Percentiles rank a stretch among this genome's conserved stretches.
phyloP scores from a whole-genome alignment of 2,329 filamentous ascomycete species.

The Xylariaceae sp. region DNA sequence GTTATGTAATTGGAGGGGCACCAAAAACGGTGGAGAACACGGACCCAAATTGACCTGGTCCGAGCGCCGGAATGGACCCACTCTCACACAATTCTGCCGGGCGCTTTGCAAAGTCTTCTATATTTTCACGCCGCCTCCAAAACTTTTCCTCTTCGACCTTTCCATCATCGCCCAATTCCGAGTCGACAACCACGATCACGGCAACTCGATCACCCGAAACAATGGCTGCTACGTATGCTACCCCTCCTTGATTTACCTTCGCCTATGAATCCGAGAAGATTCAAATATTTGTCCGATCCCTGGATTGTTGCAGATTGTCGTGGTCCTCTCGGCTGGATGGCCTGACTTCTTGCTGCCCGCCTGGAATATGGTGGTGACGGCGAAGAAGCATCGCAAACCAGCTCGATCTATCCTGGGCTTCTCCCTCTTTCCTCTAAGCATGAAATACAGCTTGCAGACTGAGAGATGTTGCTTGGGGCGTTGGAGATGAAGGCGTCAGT shows the following conservation, averaged over 20 bases:
- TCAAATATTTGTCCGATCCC: slow-evolving; percentile 42
- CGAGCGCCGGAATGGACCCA: slow-evolving; percentile 11
- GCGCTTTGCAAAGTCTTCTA: slow-evolving; percentile 19
- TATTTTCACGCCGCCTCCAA: slow-evolving; percentile 8
- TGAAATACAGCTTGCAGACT: slow-evolving; percentile 43
- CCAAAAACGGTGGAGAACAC: neutral
- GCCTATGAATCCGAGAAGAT: slow-evolving; percentile 34
- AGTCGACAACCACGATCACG: slow-evolving; percentile 29
- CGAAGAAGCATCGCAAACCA: slow-evolving; percentile 50
- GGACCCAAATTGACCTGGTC: slow-evolving; percentile 2
- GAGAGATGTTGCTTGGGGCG: slow-evolving; percentile 63
- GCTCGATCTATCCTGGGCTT: slow-evolving; percentile 69
- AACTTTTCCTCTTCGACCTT: slow-evolving; percentile 14
- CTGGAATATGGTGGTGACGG: slow-evolving; percentile 21
- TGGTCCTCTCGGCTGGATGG: slow-evolving; percentile 74
- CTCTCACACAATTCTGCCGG: slow-evolving; percentile 12
- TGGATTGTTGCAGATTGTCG: slow-evolving; percentile 66
- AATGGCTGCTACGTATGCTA: slow-evolving; percentile 36
- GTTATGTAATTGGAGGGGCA: neutral
- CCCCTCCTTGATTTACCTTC: slow-evolving; percentile 41
- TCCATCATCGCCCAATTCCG: slow-evolving; percentile 23
- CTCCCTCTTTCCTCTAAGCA: slow-evolving; percentile 52
- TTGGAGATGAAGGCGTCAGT: slow-evolving; percentile 67
- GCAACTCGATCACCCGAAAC: slow-evolving; percentile 30
- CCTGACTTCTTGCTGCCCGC: slow-evolving; percentile 36